These are phyloP conservation scores for Chlorella sp. DNA, from an alignment of 139 green algal species.

Conservation along the genomic window DNA sequence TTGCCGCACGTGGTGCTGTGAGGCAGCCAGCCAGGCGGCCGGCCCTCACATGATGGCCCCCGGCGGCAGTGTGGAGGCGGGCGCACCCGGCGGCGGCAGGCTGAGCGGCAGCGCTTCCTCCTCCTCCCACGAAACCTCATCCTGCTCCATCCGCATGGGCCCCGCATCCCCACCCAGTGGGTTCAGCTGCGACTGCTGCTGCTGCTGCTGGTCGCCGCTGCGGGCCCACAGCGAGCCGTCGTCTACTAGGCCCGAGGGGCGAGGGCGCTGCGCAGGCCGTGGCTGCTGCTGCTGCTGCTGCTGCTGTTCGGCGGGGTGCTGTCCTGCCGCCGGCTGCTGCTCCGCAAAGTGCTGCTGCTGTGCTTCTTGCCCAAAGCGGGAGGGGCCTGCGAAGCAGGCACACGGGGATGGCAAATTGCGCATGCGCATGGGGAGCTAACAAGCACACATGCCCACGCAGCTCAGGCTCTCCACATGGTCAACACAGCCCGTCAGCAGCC, in stretches of 20 bases:
- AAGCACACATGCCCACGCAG: background rate
- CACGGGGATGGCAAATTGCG: background rate
- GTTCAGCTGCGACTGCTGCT: conserved; percentile 1
- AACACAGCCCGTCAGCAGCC: background rate
- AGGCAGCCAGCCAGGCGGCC: no score
- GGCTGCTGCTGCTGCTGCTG: conserved; percentile 8
- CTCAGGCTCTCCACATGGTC: background rate
- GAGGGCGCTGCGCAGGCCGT: background rate
- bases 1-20: no score
- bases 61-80: background rate
- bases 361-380: conserved; percentile 18
- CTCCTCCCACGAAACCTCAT: conserved; percentile 24
- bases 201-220: background rate
- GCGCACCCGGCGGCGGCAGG: background rate
- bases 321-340: conserved; percentile 32
- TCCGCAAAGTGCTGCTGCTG: conserved; percentile 51
- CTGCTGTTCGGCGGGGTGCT: background rate
- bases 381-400: background rate
- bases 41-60: conserved; percentile 18
- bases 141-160: conserved; percentile 5
- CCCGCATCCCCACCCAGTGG: conserved; percentile 20
- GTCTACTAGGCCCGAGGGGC: background rate
- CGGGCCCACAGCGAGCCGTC: conserved; percentile 6
- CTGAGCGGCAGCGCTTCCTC: background rate
- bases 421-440: background rate